Evolutionary conservation across 768 basidiomycete species (phyloP), one percentile per base, ranked within the genome.

Genomic region (Lentinus brumalis): DNA sequence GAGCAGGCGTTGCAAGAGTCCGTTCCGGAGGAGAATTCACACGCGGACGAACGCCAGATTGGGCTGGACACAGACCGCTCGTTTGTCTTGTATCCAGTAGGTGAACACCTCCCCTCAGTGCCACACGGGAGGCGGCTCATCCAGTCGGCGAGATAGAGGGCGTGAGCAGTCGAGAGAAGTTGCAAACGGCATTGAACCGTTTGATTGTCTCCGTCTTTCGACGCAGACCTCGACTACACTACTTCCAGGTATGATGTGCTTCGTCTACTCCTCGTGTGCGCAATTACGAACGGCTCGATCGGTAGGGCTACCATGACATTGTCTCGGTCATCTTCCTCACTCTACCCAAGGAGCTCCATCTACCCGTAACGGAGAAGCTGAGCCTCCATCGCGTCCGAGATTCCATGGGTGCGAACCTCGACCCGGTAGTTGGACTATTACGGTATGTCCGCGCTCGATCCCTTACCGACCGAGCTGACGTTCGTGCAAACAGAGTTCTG

Each of bases 51-150:
- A 75, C 86, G 82, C 14, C 95, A 97, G 75, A 93, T 97, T 62
- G 76, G 79, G 59, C 82, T 96, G 38, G 95, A 97, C 74, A 96
- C 95, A 1, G 87, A 95, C 74, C 85, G 95, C 50, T 94, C 93
- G 65, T 98, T 98, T 68, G 92, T 97, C 57, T 78, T 94, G 62
- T 98, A 96, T 75, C 92, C 95, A 70, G 87, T 86, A 82, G 91
- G 94, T 91, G 79, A 75, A 81, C 67, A 59, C 62, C 52, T 11
- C 40, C 39, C 15, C 45, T 32, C 29, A 29, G n/a, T 1, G 15
- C 8, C 40, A 1, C n/a, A 21, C 59, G 61, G 62, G 51, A 21
- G 56, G 16, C 46, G 12, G 46, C 57, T 58, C 51, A 62, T 14
- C 14, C 10, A 4, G 8, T 14, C 9, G 29, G 9, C 21, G 9